Percentiles rank a stretch among this genome's conserved stretches.
phyloP scores from a whole-genome alignment of 331 rosid species.

The Malus hybrid region DNA sequence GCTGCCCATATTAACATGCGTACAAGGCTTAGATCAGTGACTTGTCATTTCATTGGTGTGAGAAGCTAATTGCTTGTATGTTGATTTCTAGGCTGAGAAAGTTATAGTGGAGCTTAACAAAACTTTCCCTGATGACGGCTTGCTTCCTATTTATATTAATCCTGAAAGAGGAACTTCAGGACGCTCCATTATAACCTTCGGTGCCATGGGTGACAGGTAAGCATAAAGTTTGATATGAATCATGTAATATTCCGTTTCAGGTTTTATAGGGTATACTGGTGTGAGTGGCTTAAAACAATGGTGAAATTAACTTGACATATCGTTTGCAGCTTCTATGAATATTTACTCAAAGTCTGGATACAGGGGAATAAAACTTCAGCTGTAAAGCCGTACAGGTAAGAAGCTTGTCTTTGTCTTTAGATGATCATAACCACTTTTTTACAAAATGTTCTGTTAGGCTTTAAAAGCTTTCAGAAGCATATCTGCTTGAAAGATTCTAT shows the following conservation, averaged over 20 bases:
- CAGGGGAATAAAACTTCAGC: slow-evolving; percentile 81
- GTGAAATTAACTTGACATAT: slow-evolving; percentile 9
- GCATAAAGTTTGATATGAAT: not conserved
- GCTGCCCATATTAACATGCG: not conserved
- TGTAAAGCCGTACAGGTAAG: slow-evolving; percentile 81
- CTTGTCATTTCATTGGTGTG: not conserved
- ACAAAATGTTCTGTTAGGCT: not conserved
- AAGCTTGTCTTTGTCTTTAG: slow-evolving; percentile 9
- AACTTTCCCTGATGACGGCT: slow-evolving; percentile 87
- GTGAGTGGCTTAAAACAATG: not conserved
- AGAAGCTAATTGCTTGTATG: slow-evolving; percentile 2
- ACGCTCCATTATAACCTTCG: slow-evolving; percentile 74
- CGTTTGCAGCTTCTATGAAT: slow-evolving; percentile 88
- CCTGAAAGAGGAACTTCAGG: slow-evolving; percentile 57
- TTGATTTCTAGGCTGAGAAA: slow-evolving; percentile 70
- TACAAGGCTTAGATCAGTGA: not conserved
- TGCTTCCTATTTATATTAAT: slow-evolving; percentile 85
- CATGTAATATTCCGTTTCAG: not conserved
- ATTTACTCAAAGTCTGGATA: slow-evolving; percentile 96
- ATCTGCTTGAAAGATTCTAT: not conserved
- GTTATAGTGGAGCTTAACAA: slow-evolving; percentile 61
- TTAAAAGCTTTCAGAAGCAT: not conserved
- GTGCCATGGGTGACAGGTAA: slow-evolving; percentile 99
- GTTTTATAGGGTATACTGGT: not conserved
- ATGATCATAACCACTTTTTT: not conserved